Percentiles rank a stretch among this genome's conserved stretches.
phyloP scores from a whole-genome alignment of 495 filamentous ascomycete species.

The Evernia prunastri region DNA sequence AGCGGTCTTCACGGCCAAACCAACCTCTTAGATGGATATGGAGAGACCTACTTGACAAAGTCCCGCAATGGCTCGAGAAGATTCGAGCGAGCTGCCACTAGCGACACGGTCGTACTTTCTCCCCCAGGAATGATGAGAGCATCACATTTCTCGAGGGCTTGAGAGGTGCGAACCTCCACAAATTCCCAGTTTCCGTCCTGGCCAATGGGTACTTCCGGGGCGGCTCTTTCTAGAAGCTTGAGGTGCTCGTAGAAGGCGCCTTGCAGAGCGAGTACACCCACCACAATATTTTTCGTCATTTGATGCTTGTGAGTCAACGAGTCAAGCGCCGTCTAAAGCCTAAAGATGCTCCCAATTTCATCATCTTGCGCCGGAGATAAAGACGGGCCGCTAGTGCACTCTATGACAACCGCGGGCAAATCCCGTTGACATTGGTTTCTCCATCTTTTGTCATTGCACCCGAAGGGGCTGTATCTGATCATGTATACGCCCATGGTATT shows the following conservation, averaged over 20 bases:
- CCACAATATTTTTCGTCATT: constrained; percentile 44
- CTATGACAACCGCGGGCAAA: constrained; percentile 13
- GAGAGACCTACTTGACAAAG: constrained; percentile 77
- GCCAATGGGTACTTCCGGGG: constrained; percentile 34
- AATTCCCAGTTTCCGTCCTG: constrained; percentile 49
- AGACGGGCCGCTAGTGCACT: constrained; percentile 9
- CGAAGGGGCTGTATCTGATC: neutral
- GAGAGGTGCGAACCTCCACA: constrained; percentile 70
- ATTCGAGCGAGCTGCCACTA: constrained; percentile 74
- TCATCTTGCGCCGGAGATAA: constrained; percentile 10
- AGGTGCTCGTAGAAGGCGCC: constrained; percentile 91
- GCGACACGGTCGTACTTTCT: constrained; percentile 87
- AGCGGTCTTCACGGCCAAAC: neutral
- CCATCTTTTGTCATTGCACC: constrained; percentile 2
- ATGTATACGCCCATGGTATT: constrained; percentile 8
- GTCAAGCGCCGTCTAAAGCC: neutral
- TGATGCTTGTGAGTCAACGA: constrained; percentile 12
- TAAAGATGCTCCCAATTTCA: neutral
- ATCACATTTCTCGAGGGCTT: constrained; percentile 65
- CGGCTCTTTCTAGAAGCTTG: constrained; percentile 64
- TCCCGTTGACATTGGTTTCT: constrained; percentile 7
- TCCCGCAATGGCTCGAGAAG: constrained; percentile 78
- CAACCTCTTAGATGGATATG: neutral
- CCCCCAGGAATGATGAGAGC: constrained; percentile 88
- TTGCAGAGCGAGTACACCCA: constrained; percentile 87